Base-by-base conservation (phyloP, 306 rosid genomes). In the Glycyrrhiza uralensis region DNA sequence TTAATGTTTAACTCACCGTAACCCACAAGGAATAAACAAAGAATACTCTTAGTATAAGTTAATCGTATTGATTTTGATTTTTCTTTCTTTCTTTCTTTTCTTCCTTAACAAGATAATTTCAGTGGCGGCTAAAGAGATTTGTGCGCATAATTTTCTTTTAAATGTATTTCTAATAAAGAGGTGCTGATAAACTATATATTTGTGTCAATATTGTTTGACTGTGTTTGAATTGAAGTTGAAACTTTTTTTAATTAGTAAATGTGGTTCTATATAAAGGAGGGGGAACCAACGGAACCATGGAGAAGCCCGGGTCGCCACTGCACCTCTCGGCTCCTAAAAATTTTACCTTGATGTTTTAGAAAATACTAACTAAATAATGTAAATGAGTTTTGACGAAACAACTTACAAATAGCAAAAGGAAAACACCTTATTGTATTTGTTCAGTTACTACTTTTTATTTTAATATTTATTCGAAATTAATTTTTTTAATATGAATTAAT, bases 1-100 rank as follows among this genome's bases (percentile, higher is more conserved):
- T 32, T 6, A n/a, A 24, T 76, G 32, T 52, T 59, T n/a, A n/a
- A 17, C 59, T 67, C 61, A 77, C 73, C 45, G 12, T 76, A 65
- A 30, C 59, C 45, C 5, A 72, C 6, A 50, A 61, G 63, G 52
- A 72, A 33, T 4, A 60, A 20, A 14, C 44, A 49, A 45, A 30
- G 1, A 5, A 20, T 50, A 51, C 11, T 2, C 3, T 9, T 10
- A 57, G 63, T 20, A 57, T 57, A 32, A 13, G n/a, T 42, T 44
- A 59, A 44, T 54, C 1, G 7, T 58, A 23, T 17, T 29, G 52
- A n/a, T n/a, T n/a, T n/a, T n/a, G n/a, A n/a, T n/a, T n/a, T n/a
- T n/a, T n/a, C n/a, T n/a, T n/a, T n/a, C n/a, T n/a, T n/a, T n/a
- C n/a, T 71, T 39, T 71, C 19, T 71, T 24, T 41, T 26, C 11